Conservation (phyloP, 306 rosid genomes). For the Glycine latifolia region DNA sequence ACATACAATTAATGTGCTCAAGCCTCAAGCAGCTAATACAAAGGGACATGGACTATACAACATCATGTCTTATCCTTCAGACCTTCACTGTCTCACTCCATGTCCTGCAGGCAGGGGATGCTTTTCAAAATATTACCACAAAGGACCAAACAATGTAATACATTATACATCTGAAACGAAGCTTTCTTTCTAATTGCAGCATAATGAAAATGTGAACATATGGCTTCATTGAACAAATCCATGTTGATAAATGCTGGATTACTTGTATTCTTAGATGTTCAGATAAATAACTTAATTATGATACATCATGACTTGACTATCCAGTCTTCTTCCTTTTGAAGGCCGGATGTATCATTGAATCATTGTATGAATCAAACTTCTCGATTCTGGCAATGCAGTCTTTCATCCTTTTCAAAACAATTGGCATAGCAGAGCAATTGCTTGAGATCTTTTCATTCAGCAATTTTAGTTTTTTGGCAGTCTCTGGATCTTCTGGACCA, state of each 20-base stretch:
- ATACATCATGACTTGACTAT: constrained; percentile 41
- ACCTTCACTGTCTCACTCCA: constrained; percentile 1
- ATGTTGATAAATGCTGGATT: constrained; percentile 28
- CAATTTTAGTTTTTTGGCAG: constrained; percentile 61
- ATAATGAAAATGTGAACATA: constrained; percentile 25
- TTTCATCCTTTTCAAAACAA: constrained; percentile 75
- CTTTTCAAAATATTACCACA: constrained; percentile 32
- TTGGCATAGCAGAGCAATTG: constrained; percentile 65
- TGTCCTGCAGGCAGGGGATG: constrained; percentile 31
- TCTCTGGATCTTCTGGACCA: constrained; percentile 57
- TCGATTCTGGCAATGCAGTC: constrained; percentile 78
- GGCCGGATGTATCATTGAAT: constrained; percentile 63
- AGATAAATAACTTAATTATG: constrained; percentile 25
- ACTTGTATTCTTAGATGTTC: constrained; percentile 22
- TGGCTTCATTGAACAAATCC: constrained; percentile 32
- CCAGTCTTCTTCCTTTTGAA: constrained; percentile 65
- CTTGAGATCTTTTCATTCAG: constrained; percentile 72
- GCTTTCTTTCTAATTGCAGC: constrained; percentile 36
- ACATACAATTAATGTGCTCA: constrained; percentile 1
- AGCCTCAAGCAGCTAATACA: constrained; percentile 4
- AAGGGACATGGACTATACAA: background rate
- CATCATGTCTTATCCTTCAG: constrained; percentile 28
- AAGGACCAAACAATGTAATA: constrained; percentile 26
- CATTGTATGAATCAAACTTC: constrained; percentile 65
- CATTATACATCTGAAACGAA: constrained; percentile 9